Evolutionary conservation across 108 stramenopile genomes (phyloP).

Genomic region (Fragilariopsis cylindrus): DNA sequence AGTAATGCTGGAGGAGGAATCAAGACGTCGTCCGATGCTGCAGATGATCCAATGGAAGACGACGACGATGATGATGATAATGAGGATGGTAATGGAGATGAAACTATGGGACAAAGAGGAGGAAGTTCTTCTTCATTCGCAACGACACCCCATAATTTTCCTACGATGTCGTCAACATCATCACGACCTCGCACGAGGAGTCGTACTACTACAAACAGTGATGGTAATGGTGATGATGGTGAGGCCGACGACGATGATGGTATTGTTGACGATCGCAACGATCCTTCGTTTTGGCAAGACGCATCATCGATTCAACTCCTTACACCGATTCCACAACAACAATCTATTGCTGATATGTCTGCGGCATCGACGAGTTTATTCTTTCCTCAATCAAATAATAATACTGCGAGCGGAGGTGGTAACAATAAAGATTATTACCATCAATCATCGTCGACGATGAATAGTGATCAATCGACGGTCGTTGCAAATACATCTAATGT

Average conservation of each 20-base stretch:
- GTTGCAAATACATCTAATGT: not conserved
- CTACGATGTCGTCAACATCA: not conserved
- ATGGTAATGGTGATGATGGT: no score
- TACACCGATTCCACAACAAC: constrained; percentile 17
- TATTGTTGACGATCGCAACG: not conserved
- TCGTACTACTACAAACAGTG: no score
- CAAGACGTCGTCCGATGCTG: not conserved
- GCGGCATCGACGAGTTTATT: constrained; percentile 2
- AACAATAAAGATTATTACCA: not conserved
- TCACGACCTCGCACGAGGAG: not conserved
- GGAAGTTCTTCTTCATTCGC: not conserved
- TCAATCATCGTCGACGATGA: not conserved
- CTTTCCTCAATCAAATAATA: not conserved
- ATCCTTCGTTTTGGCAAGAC: constrained; percentile 21
- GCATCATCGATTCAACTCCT: constrained; percentile 36
- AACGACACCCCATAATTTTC: not conserved
- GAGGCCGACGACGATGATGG: not conserved
- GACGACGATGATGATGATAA: not conserved
- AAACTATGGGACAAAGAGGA: no score
- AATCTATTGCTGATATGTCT: constrained; percentile 13
- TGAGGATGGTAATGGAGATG: no score
- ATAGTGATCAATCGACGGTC: not conserved
- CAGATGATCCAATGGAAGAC: constrained; percentile 11
- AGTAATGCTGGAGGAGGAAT: not conserved
- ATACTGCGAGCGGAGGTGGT: not conserved